Conservation (phyloP, 768 basidiomycete genomes). For the Leucosporidium creatinivorum region DNA sequence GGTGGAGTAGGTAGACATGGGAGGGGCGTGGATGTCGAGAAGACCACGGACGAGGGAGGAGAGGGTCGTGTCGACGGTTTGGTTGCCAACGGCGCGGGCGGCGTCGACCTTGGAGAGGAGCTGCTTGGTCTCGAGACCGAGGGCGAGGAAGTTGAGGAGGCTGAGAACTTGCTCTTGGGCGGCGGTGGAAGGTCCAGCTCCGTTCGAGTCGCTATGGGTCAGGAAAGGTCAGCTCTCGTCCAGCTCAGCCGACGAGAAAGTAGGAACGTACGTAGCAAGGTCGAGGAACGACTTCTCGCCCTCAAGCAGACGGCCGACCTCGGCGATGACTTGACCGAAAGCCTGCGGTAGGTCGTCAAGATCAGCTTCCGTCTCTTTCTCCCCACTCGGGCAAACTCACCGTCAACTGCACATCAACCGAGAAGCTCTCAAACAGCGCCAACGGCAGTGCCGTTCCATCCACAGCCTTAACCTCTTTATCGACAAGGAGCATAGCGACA, state of each 20-base stretch:
- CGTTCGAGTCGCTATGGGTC: not conserved
- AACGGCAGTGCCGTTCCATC: slow-evolving; percentile 61
- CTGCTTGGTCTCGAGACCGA: slow-evolving; percentile 36
- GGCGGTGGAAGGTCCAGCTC: not conserved
- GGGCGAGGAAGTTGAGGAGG: slow-evolving; percentile 55
- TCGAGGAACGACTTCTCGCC: slow-evolving; percentile 30
- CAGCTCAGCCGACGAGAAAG: not conserved
- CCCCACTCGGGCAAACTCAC: slow-evolving; percentile 2
- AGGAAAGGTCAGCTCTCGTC: not conserved
- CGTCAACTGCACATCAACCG: slow-evolving; percentile 33
- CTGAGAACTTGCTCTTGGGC: slow-evolving; percentile 49
- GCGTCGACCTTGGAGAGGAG: slow-evolving; percentile 31
- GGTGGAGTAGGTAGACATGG: slow-evolving; percentile 18
- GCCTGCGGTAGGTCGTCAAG: slow-evolving; percentile 44
- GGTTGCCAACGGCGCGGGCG: slow-evolving; percentile 14
- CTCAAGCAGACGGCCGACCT: slow-evolving; percentile 55
- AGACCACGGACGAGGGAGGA: slow-evolving; percentile 30
- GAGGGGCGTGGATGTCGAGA: slow-evolving; percentile 28
- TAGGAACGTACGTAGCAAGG: not conserved
- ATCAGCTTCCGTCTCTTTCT: not conserved
- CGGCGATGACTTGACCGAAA: slow-evolving; percentile 58
- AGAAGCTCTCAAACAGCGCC: slow-evolving; percentile 45
- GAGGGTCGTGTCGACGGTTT: slow-evolving; percentile 26
- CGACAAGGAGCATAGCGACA: slow-evolving; percentile 73
- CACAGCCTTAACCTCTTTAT: slow-evolving; percentile 64